A percentile compares a stretch with the other conserved stretches of the same genome.
Evolutionary conservation across 805 yeast species (phyloP).

Genomic region (Cyberlindnera suaveolens): DNA sequence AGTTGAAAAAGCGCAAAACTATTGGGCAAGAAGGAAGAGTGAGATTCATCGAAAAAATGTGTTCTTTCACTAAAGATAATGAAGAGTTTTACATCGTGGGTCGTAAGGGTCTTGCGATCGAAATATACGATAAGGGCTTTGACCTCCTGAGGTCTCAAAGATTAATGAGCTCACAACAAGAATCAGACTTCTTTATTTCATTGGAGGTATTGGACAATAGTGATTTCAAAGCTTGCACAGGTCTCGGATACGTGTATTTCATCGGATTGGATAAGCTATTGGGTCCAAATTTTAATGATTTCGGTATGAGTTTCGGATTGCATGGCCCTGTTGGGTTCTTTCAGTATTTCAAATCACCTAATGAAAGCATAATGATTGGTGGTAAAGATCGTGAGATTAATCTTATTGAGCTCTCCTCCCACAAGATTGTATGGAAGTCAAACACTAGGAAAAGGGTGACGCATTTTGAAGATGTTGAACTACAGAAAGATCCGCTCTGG

Average conservation of each 20-base stretch:
- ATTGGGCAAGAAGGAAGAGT: slow-evolving; percentile 11
- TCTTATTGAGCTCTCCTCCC: slow-evolving; percentile 15
- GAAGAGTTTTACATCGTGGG: slow-evolving; percentile 9
- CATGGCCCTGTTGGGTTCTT: slow-evolving; percentile 20
- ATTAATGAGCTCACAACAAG: slow-evolving; percentile 15
- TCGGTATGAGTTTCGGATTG: slow-evolving; percentile 21
- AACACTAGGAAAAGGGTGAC: slow-evolving; percentile 7
- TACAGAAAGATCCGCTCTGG: too few relatives aligned
- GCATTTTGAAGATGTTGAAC: too few relatives aligned
- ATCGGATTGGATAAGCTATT: slow-evolving; percentile 12
- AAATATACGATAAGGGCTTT: slow-evolving; percentile 11
- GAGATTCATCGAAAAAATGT: slow-evolving; percentile 11
- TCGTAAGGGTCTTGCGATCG: slow-evolving; percentile 14
- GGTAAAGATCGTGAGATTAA: slow-evolving; percentile 21
- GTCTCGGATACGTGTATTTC: slow-evolving; percentile 22
- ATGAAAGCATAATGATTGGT: slow-evolving; percentile 13
- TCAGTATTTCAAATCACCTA: slow-evolving; percentile 7
- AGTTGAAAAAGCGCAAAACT: slow-evolving; percentile 1
- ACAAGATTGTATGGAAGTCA: slow-evolving; percentile 19
- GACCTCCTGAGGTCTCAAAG: slow-evolving; percentile 11
- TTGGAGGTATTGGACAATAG: slow-evolving; percentile 8
- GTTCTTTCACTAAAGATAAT: slow-evolving; percentile 4
- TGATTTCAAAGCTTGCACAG: slow-evolving; percentile 18
- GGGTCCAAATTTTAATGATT: slow-evolving; percentile 13
- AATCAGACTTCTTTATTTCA: slow-evolving; percentile 18